Percentiles rank a stretch among this genome's conserved stretches.
Evolutionary conservation across 129 eudicot species (phyloP).

Genomic region (Flaveria trinervia): DNA sequence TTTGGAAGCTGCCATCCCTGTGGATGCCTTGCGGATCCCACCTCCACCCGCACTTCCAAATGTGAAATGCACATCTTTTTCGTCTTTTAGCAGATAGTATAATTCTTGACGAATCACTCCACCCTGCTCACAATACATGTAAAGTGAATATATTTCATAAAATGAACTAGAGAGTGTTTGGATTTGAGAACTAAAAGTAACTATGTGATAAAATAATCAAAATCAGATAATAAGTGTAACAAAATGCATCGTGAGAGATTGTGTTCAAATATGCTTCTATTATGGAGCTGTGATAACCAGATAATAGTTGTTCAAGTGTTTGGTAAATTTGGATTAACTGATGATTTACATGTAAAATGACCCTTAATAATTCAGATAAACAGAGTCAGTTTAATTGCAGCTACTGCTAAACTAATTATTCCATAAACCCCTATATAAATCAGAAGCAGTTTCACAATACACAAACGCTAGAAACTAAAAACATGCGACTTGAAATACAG

Average conservation of each 20-base stretch:
- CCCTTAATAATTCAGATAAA: neutral
- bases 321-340: neutral
- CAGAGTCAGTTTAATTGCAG: neutral
- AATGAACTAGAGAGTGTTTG: neutral
- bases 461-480: slow-evolving; percentile 9
- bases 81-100: slow-evolving; percentile 77
- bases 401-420: slow-evolving; percentile 1
- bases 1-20: slow-evolving; percentile 86
- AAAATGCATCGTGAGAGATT: neutral
- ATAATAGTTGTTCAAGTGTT: neutral
- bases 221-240: neutral
- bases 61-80: slow-evolving; percentile 85
- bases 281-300: neutral
- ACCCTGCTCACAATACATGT: slow-evolving; percentile 50
- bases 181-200: neutral
- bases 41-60: slow-evolving; percentile 66
- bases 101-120: slow-evolving; percentile 89
- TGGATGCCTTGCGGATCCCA: slow-evolving; percentile 68
- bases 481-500: neutral
- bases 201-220: neutral
- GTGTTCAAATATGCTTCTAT: neutral
- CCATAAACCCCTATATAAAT: neutral
- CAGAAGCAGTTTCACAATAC: neutral
- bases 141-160: neutral
- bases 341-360: neutral